Base-by-base conservation (phyloP, 2,329 filamentous ascomycete genomes). In the Penicillium hordei region DNA sequence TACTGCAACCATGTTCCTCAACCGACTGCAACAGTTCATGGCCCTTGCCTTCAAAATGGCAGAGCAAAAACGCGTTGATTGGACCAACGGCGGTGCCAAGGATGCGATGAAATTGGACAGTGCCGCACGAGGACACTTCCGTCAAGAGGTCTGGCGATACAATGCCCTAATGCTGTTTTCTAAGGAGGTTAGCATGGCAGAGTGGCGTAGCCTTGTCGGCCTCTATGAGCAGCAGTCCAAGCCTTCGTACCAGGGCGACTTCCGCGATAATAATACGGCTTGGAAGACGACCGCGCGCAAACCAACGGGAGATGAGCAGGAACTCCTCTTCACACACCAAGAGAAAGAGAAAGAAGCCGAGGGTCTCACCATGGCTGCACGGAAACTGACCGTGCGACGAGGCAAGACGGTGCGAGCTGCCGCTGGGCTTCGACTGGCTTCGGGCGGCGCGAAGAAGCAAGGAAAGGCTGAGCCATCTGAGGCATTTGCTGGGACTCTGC, bases 301-400 rank as follows among this genome's bases (percentile, higher is more conserved):
- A 75, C 80, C 86, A 42, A 86, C 84, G 2, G 88, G 88, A 12
- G 91, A 95, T 40, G 92, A 96, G 66, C 80, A 83, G 50, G 91
- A 95, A 55, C 79, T 96, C 1, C 82, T 97, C n/a, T 97, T 97
- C 74, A 94, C 92, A 0, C 85, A 89, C 2, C 88, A 90, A 68
- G 93, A 97, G 70, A 96, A 95, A 70, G 92, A 97, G 69, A 87
- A 90, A 52, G 90, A 95, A 67, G 86, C 85, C 48, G 79, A 84
- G 50, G 75, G 76, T 36, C 84, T 90, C 58, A 84, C 90, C 21
- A 86, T 85, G 40, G 88, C 90, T 8, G 93, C 93, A 10, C 85
- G 92, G 61, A 96, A 96, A 75, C 78, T 97, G 60, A 97, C 93
- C 0, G 93, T 97, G 52, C 96, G 96, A 80, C 86, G 93, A 70